Conservation (phyloP, 257 asterid genomes). For the Ligustrum vulgare region DNA sequence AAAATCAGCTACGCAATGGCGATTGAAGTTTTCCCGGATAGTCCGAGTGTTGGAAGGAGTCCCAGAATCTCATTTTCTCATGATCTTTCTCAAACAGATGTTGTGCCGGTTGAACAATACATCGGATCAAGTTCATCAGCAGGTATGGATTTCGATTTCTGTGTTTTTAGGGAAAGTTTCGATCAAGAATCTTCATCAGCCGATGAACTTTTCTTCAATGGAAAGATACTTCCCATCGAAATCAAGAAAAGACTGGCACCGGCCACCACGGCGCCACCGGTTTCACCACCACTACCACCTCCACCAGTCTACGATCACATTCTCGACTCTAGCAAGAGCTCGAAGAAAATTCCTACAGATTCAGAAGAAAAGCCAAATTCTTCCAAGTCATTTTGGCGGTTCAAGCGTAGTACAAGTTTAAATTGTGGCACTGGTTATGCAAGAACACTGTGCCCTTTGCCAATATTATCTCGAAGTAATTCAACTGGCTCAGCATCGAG, state of each 20-base stretch:
- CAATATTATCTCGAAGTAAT: conserved; percentile 65
- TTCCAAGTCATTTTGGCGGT: conserved; percentile 57
- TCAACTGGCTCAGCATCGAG: conserved; percentile 61
- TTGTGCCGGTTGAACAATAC: conserved; percentile 61
- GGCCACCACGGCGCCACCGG: conserved; percentile 16
- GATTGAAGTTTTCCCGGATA: conserved; percentile 58
- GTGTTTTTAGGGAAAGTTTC: conserved; percentile 60
- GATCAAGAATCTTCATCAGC: conserved; percentile 72
- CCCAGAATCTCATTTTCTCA: conserved; percentile 88
- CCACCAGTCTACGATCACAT: conserved; percentile 12
- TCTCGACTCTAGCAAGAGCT: background rate
- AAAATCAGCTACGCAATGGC: conserved; percentile 41
- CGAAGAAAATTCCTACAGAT: conserved; percentile 24
- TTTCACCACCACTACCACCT: background rate
- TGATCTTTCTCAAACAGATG: conserved; percentile 57
- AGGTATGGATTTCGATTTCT: conserved; percentile 63
- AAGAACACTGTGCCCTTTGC: conserved; percentile 67
- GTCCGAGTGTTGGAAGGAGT: conserved; percentile 51
- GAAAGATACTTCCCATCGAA: conserved; percentile 76
- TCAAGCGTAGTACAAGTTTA: conserved; percentile 69
- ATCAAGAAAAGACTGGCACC: conserved; percentile 52
- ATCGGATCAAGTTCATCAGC: conserved; percentile 46
- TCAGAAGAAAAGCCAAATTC: conserved; percentile 44
- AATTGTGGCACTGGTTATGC: conserved; percentile 76
- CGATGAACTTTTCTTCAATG: conserved; percentile 83